phyloP scores from a whole-genome alignment of 257 asterid genomes.

The Phtheirospermum japonicum region DNA sequence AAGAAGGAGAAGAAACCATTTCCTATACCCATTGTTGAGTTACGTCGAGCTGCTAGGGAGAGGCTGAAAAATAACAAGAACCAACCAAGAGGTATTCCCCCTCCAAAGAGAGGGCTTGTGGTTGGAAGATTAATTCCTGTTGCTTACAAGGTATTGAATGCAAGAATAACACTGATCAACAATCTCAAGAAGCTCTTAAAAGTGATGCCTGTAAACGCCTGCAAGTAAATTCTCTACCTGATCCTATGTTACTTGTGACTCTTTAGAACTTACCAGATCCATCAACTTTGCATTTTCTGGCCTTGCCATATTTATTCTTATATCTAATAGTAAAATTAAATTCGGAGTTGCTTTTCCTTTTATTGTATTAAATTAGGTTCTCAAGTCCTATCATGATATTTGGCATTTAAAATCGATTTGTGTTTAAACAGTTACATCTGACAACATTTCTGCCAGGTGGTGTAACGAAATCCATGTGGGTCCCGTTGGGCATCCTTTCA shows the following conservation, averaged over 20 bases:
- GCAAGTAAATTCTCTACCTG: constrained; percentile 65
- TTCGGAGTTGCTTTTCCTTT: not conserved
- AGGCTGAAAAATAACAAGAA: constrained; percentile 65
- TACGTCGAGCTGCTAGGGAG: constrained; percentile 84
- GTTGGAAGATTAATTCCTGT: constrained; percentile 64
- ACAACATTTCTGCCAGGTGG: constrained; percentile 55
- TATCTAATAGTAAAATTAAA: no score
- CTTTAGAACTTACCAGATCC: constrained; percentile 2
- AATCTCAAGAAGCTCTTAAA: constrained; percentile 86
- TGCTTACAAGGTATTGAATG: constrained; percentile 72
- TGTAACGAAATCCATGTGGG: constrained; percentile 93
- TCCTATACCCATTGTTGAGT: constrained; percentile 83
- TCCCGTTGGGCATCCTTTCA: constrained; percentile 80
- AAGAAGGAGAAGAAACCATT: constrained; percentile 91
- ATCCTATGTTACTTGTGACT: constrained; percentile 22
- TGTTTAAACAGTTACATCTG: constrained; percentile 8
- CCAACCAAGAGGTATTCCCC: constrained; percentile 58
- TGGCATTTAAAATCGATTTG: not conserved
- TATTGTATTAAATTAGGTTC: not conserved
- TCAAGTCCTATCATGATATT: not conserved
- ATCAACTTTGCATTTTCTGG: no score
- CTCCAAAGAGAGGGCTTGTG: constrained; percentile 85
- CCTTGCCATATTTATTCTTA: not conserved
- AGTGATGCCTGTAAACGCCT: constrained; percentile 75
- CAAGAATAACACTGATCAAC: constrained; percentile 69